Base-by-base conservation (phyloP, 495 filamentous ascomycete genomes). In the Trichoderma parareesei region DNA sequence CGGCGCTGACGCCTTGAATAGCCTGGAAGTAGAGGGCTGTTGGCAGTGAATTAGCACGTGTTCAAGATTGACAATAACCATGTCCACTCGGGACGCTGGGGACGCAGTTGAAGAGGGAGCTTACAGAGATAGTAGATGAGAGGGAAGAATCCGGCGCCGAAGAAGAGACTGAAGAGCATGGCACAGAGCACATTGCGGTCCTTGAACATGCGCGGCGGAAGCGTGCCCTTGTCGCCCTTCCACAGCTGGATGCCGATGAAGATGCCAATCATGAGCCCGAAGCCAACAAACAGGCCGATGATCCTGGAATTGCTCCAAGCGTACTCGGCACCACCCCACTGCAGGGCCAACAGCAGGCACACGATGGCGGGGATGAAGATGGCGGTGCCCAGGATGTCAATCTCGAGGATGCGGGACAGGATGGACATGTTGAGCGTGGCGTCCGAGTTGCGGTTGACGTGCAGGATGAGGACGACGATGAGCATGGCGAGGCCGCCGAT, bases 1-100 rank as follows among this genome's bases (percentile, higher is more conserved):
- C 84, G 20, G 92, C 89, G 0, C 79, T 79, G 40, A 83, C 85
- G 55, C 82, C 84, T 69, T 92, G 87, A 77, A 96, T 86, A 20
- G 90, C 89, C 70, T 97, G 93, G 80, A 97, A 96, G 85, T 89
- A 97, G 63, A 94, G 85, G 0, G 93, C 76, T 78, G 65, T 2
- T 7, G 3, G 18, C 44, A 27, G 27, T 27, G 5, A 38, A 60
- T 66, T 35, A 66, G 65, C 60, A 20, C 7, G 16, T 2, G 37
- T 20, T 57, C 63, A 38, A 13, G 11, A 6, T 10, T 14, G 6
- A 8, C 11, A 44, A 3, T 14, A 35, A 33, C 27, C 27, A 27
- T 27, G 27, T 27, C 27, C 27, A 27, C 27, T 27, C 27, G 18
- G 20, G 35, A 20, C 38, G 4, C 46, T 18, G 6, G 48, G 48